Evolutionary conservation across 805 yeast genomes (phyloP).

Genomic region (Helenozyma rhizophorensis): DNA sequence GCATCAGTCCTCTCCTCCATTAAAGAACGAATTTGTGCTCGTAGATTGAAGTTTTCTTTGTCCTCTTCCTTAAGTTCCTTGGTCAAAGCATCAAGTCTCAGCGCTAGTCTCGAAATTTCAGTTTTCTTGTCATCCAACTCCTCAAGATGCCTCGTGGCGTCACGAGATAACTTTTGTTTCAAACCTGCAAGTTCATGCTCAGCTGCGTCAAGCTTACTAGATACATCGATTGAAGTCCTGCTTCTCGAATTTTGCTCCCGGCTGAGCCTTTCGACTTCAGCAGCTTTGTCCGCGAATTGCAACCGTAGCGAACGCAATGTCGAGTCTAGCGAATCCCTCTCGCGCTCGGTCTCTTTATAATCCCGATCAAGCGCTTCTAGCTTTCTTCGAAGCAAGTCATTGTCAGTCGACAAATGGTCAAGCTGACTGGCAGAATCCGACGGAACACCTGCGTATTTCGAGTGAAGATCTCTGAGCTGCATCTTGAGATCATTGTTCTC

Average conservation of each 20-base stretch:
- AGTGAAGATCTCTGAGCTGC: conserved; percentile 8
- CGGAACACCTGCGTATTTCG: conserved; percentile 5
- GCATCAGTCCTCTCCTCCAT: conserved; percentile 15
- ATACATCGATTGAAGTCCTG: conserved; percentile 7
- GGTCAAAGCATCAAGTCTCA: conserved; percentile 14
- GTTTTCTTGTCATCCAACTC: conserved; percentile 5
- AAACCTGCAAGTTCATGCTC: conserved; percentile 6
- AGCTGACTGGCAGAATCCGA: conserved; percentile 8
- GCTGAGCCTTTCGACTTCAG: too few relatives aligned
- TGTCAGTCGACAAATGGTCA: conserved; percentile 1
- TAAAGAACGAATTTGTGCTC: conserved; percentile 20
- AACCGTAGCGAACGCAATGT: too few relatives aligned
- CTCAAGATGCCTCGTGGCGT: conserved; percentile 4
- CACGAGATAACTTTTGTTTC: conserved; percentile 6
- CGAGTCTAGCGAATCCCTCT: conserved; percentile 1
- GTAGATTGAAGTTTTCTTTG: conserved; percentile 17
- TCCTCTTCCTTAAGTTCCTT: conserved; percentile 22
- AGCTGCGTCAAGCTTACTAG: conserved; percentile 5
- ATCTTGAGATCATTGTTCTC: conserved; percentile 12
- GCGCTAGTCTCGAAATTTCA: conserved; percentile 12
- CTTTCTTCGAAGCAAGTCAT: conserved; percentile 1
- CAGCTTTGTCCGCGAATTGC: too few relatives aligned
- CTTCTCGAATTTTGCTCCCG: conserved; percentile 1
- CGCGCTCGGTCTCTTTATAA: conserved; percentile 1
- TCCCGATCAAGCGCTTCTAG: conserved; percentile 1